These are phyloP conservation scores for Solanum chacoense DNA, from an alignment of 305 asterid genomes.

Conservation along the genomic window DNA sequence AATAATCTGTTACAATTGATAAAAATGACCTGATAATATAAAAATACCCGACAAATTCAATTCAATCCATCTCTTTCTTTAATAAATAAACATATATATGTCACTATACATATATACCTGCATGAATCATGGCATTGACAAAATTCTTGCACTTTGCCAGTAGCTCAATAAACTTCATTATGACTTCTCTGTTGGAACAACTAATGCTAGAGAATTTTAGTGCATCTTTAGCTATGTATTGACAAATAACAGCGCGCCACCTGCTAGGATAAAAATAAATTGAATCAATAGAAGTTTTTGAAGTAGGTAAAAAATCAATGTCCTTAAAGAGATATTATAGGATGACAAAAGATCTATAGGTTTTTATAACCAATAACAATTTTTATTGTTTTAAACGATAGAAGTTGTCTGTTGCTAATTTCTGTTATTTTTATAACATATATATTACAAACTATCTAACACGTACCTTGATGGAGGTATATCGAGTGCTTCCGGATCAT, in stretches of 20 bases:
- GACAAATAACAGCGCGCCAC: conserved; percentile 47
- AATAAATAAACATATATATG: not conserved
- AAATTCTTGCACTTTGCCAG: conserved; percentile 43
- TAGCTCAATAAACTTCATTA: conserved; percentile 43
- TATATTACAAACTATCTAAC: not conserved
- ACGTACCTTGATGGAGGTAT: conserved; percentile 23
- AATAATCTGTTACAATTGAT: not conserved
- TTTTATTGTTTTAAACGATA: not conserved
- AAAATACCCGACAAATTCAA: not conserved
- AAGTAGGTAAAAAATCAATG: too few species aligned
- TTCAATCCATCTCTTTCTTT: not conserved
- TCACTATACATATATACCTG: not conserved
- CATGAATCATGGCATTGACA: conserved; percentile 26
- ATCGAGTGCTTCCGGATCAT: conserved; percentile 29
- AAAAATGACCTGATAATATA: not conserved
- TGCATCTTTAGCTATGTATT: conserved; percentile 23
- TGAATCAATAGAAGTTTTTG: not conserved
- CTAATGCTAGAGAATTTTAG: conserved; percentile 36
- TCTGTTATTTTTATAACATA: not conserved
- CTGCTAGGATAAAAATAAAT: not conserved
- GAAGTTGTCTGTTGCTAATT: not conserved
- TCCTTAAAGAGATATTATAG: not conserved
- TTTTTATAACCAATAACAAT: not conserved
- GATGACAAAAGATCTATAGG: not conserved
- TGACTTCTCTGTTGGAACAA: conserved; percentile 26